phyloP scores from a whole-genome alignment of 495 filamentous ascomycete species.

The Parachaetomium inaequale region DNA sequence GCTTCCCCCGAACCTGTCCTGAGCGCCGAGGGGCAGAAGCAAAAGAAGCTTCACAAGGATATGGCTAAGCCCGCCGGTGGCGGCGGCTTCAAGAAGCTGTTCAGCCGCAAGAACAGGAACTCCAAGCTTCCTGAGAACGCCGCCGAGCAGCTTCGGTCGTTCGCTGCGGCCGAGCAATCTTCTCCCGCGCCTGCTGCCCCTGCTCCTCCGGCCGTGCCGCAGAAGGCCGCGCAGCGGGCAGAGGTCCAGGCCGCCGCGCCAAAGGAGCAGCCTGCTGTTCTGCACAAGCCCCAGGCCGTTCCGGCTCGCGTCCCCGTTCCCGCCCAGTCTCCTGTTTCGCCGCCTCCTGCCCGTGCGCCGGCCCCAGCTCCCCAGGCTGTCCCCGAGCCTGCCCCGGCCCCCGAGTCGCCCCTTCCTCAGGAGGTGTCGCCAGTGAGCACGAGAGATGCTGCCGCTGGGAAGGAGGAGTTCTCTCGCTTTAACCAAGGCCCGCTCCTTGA shows the following conservation, averaged over 20 bases:
- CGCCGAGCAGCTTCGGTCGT: conserved; percentile 38
- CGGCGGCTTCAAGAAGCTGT: conserved; percentile 59
- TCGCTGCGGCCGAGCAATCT: conserved; percentile 26
- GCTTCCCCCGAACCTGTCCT: conserved; percentile 43
- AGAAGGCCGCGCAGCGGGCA: conserved; percentile 26
- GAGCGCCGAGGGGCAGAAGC: conserved; percentile 46
- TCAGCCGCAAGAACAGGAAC: conserved; percentile 57
- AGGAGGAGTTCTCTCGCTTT: conserved; percentile 75
- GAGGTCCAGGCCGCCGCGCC: conserved; percentile 26
- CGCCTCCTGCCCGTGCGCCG: not conserved
- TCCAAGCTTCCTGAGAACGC: conserved; percentile 51
- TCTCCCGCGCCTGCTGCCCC: conserved; percentile 13
- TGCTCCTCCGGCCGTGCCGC: conserved; percentile 26
- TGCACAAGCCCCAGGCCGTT: conserved; percentile 4
- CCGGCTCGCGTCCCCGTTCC: conserved; percentile 13
- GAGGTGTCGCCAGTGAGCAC: conserved; percentile 58
- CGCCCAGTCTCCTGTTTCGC: conserved; percentile 5
- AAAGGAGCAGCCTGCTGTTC: conserved; percentile 30
- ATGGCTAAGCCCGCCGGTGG: conserved; percentile 44
- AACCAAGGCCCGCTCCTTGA: conserved; percentile 87
- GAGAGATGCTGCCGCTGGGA: conserved; percentile 61
- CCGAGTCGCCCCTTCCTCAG: conserved; percentile 54
- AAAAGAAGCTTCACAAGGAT: conserved; percentile 55
- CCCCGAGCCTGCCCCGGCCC: conserved; percentile 34
- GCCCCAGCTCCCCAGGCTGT: conserved; percentile 23